phyloP scores from a whole-genome alignment of 306 rosid species.

The Fragaria iinumae region DNA sequence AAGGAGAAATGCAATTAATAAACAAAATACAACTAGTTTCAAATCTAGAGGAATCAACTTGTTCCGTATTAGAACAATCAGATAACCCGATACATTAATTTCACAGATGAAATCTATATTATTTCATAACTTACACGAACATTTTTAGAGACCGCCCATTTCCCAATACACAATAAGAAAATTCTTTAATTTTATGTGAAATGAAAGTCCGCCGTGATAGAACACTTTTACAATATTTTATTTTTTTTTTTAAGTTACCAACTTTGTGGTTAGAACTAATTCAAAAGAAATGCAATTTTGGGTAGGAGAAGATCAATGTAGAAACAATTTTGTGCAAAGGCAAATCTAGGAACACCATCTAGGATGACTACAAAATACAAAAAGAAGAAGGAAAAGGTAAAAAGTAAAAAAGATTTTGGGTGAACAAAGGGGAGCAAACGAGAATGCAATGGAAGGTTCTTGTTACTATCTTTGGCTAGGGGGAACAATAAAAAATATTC shows the following conservation, averaged over 20 bases:
- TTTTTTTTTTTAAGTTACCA: neutral
- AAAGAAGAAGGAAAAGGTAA: slow-evolving; percentile 16
- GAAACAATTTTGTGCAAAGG: neutral
- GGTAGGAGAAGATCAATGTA: neutral
- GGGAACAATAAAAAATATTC: neutral
- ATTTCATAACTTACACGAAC: neutral
- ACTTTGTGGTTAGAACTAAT: no score
- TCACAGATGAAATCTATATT: no score
- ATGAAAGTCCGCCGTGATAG: neutral
- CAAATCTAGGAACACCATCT: slow-evolving; percentile 15
- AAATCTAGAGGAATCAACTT: no score
- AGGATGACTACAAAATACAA: neutral
- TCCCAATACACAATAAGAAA: neutral
- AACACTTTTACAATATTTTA: neutral
- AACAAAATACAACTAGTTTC: neutral
- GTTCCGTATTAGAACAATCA: no score
- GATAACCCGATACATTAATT: no score
- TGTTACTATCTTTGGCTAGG: slow-evolving; percentile 1
- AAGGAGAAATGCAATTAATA: neutral
- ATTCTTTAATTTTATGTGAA: neutral
- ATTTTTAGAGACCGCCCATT: neutral
- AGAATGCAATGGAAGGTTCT: slow-evolving; percentile 30
- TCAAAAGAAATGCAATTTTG: neutral
- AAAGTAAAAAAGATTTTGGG: slow-evolving; percentile 1
- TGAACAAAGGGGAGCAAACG: slow-evolving; percentile 1